phyloP scores from a whole-genome alignment of 768 basidiomycete genomes.

The Calocybe indica region DNA sequence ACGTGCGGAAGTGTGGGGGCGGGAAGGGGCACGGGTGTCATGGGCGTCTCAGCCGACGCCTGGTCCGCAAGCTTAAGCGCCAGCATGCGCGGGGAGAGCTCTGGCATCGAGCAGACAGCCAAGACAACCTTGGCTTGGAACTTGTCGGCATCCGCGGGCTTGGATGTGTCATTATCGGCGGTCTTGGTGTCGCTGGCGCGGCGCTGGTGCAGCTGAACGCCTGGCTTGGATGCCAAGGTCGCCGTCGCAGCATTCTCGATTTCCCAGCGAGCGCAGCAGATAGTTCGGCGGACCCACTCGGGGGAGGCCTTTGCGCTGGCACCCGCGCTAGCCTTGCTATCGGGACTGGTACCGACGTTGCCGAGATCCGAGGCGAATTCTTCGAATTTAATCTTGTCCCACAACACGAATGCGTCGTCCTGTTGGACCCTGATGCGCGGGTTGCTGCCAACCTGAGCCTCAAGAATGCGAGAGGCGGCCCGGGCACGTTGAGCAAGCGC shows the following conservation, averaged over 20 bases:
- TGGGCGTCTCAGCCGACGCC: slow-evolving; percentile 11
- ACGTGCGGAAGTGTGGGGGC: slow-evolving; percentile 44
- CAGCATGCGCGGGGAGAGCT: slow-evolving; percentile 27
- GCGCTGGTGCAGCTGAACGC: neutral
- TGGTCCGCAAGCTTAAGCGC: slow-evolving; percentile 23
- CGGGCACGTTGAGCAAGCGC: slow-evolving; percentile 78
- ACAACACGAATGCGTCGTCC: slow-evolving; percentile 77
- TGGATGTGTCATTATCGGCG: slow-evolving; percentile 10
- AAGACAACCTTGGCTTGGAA: slow-evolving; percentile 50
- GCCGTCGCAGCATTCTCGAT: slow-evolving; percentile 36
- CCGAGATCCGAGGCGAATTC: slow-evolving; percentile 16
- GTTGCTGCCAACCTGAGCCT: slow-evolving; percentile 81
- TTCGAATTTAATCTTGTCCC: slow-evolving; percentile 65
- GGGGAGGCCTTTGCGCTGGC: slow-evolving; percentile 37
- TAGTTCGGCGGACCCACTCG: slow-evolving; percentile 81
- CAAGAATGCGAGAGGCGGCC: slow-evolving; percentile 81
- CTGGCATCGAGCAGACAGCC: slow-evolving; percentile 41
- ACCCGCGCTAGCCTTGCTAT: neutral
- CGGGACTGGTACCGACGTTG: slow-evolving; percentile 12
- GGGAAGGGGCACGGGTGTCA: slow-evolving; percentile 60
- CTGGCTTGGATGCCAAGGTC: neutral
- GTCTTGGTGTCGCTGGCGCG: slow-evolving; percentile 10
- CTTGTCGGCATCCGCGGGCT: slow-evolving; percentile 4
- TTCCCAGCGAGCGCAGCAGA: slow-evolving; percentile 81
- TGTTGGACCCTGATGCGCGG: slow-evolving; percentile 76